These are phyloP conservation scores for Ajuga chamaepitys DNA, from an alignment of 257 asterid genomes.

Conservation along the genomic window DNA sequence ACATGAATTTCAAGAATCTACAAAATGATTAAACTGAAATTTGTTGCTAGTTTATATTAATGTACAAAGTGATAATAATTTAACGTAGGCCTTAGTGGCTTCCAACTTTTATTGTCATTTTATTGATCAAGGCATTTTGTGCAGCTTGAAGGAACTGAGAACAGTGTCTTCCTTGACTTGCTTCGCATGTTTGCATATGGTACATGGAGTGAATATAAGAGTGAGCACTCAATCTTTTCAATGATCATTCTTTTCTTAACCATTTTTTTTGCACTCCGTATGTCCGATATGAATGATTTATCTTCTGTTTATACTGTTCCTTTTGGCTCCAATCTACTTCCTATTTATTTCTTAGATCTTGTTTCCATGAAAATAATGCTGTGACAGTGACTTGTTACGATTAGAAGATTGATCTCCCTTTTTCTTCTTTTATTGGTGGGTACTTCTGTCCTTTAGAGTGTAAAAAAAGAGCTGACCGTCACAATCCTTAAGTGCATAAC, in stretches of 20 bases:
- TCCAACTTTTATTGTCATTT: background rate
- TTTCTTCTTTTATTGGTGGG: background rate
- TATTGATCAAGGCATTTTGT: background rate
- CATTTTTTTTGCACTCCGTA: too few relatives aligned
- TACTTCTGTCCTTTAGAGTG: too few relatives aligned
- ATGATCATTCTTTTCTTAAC: background rate
- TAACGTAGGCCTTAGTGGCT: background rate
- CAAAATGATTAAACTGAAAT: background rate
- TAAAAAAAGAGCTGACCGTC: background rate
- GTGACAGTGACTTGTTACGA: background rate
- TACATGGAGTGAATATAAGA: constrained; percentile 91
- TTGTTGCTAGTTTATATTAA: background rate
- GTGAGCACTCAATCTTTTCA: constrained; percentile 32
- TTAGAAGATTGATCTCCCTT: background rate
- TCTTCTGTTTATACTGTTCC: too few relatives aligned
- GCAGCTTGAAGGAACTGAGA: constrained; percentile 92
- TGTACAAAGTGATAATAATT: background rate
- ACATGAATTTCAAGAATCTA: background rate
- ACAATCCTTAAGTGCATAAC: background rate
- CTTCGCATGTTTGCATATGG: constrained; percentile 84
- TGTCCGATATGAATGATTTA: too few relatives aligned
- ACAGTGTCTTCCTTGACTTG: constrained; percentile 52
- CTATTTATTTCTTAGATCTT: too few relatives aligned
- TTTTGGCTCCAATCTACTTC: too few relatives aligned
- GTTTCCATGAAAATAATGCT: too few relatives aligned